phyloP scores from a whole-genome alignment of 2,329 filamentous ascomycete genomes.

The Davidsoniella virescens region DNA sequence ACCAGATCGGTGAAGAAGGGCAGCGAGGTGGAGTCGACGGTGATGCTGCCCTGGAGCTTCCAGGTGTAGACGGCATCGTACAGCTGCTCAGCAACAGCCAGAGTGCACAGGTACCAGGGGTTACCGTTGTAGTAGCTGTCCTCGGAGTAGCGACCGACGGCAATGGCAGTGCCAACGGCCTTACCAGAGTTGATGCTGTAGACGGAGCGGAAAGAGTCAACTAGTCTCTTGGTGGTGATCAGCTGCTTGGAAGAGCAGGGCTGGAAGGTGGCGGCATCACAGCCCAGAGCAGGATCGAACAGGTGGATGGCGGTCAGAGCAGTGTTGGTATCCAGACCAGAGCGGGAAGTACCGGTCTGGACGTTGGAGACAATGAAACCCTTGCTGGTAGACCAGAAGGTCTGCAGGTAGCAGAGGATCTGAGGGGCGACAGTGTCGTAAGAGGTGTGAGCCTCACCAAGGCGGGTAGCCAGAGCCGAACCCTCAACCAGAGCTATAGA shows the following conservation, averaged over 20 bases:
- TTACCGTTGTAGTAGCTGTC: slow-evolving; percentile 65
- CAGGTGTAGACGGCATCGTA: slow-evolving; percentile 63
- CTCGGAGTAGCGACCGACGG: slow-evolving; percentile 52
- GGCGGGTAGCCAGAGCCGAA: slow-evolving; percentile 42
- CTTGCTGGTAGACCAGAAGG: slow-evolving; percentile 49
- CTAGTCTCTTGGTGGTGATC: slow-evolving; percentile 59
- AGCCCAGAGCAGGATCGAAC: slow-evolving; percentile 51
- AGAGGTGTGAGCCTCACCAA: slow-evolving; percentile 42
- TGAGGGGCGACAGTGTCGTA: slow-evolving; percentile 53
- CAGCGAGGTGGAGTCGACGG: slow-evolving; percentile 47
- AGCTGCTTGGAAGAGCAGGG: slow-evolving; percentile 55
- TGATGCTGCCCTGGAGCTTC: slow-evolving; percentile 45
- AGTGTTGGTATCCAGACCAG: slow-evolving; percentile 56
- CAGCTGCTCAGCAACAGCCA: slow-evolving; percentile 65
- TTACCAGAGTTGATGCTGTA: slow-evolving; percentile 56
- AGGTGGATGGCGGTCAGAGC: slow-evolving; percentile 49
- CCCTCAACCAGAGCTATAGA: slow-evolving; percentile 45
- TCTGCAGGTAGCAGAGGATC: slow-evolving; percentile 56
- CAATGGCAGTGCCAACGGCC: slow-evolving; percentile 39
- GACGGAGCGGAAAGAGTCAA: slow-evolving; percentile 56
- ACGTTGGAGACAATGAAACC: slow-evolving; percentile 54
- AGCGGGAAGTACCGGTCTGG: slow-evolving; percentile 35
- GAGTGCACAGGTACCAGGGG: slow-evolving; percentile 64
- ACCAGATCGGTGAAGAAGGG: slow-evolving; percentile 55
- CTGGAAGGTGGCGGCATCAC: slow-evolving; percentile 59